Evolutionary conservation across 2,329 filamentous ascomycete genomes (phyloP), one percentile per base, ranked within the genome.

Genomic region (Chaetomium sp.): DNA sequence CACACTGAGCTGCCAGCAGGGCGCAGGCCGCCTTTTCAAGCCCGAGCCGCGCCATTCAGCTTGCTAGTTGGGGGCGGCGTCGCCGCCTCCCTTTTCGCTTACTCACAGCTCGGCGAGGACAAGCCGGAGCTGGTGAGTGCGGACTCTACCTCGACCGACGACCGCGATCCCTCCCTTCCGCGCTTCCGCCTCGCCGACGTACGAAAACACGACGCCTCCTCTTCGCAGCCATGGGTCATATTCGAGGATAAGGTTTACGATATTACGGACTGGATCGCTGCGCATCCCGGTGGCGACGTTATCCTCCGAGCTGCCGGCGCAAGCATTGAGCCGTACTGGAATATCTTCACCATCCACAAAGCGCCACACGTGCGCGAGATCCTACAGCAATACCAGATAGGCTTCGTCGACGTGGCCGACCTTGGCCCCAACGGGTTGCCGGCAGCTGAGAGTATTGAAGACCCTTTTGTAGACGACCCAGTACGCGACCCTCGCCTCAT

Each of bases 321-420:
- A 45, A 84, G 82, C 62, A 83, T 90, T 57, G 87, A 90, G 59
- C 83, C 84, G 0, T 90, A 89, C 75, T 90, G 88, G 88, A 80
- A 89, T 65, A 88, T 90, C 60, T 90, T 90, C 72, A 80, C 82
- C 55, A 90, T 90, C 65, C 88, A 90, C 77, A 87, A 90, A 73
- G 81, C 83, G 21, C 79, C 85, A 50, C 85, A 90, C 65, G 86
- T 90, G 6, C 82, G 83, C 65, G 85, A 89, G 58, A 87, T 90
- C 49, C 78, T 90, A 0, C 80, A 85, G n/a, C 82, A 86, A 69
- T 90, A 87, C 71, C 77, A 83, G 29, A 86, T 90, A 55, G 88
- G 88, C 31, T 83, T 82, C 55, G 80, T 90, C 2, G 82, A 90
- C 67, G 75, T 76, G 1, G 78, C 77, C 10, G 88, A 90, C 70